Evolutionary conservation across 345 rosid species (phyloP).

Genomic region (Aethionema arabicum): DNA sequence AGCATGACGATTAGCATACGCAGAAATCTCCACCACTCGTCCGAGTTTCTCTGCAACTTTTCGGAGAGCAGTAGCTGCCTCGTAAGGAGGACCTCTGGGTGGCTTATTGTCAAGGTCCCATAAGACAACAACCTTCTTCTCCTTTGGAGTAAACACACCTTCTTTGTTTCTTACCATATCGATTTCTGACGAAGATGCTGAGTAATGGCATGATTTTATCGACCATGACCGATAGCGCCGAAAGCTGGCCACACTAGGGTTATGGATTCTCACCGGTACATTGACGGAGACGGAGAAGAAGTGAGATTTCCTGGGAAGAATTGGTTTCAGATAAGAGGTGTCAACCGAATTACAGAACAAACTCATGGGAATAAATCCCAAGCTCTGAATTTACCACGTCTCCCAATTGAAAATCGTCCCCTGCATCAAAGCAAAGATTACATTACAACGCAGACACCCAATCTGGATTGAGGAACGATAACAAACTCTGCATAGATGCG

Average conservation of each 20-base stretch:
- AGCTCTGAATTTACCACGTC: too few relatives aligned
- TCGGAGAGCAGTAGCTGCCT: conserved; percentile 65
- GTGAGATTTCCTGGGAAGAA: conserved; percentile 28
- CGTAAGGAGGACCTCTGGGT: conserved; percentile 77
- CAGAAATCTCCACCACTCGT: conserved; percentile 67
- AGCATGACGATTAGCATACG: conserved; percentile 92
- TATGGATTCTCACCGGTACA: conserved; percentile 8
- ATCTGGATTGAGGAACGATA: too few relatives aligned
- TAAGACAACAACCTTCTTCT: conserved; percentile 69
- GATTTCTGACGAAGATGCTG: conserved; percentile 53
- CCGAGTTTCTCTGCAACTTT: conserved; percentile 65
- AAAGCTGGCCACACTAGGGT: conserved; percentile 11
- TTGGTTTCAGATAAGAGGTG: conserved; percentile 33
- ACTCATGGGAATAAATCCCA: conserved; percentile 34
- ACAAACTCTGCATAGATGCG: too few relatives aligned
- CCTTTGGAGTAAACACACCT: conserved; percentile 64
- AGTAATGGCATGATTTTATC: conserved; percentile 33
- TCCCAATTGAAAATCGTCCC: too few relatives aligned
- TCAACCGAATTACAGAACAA: conserved; percentile 41
- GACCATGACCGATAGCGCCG: conserved; percentile 16
- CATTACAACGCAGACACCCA: too few relatives aligned
- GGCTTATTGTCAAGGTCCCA: conserved; percentile 99
- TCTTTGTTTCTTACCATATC: conserved; percentile 80
- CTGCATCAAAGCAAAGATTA: too few relatives aligned
- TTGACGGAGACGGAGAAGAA: conserved; percentile 31